Percentiles rank a stretch among this genome's conserved stretches.
Evolutionary conservation across 495 filamentous ascomycete genomes (phyloP).

Genomic region (Beverwykella pulmonaria): DNA sequence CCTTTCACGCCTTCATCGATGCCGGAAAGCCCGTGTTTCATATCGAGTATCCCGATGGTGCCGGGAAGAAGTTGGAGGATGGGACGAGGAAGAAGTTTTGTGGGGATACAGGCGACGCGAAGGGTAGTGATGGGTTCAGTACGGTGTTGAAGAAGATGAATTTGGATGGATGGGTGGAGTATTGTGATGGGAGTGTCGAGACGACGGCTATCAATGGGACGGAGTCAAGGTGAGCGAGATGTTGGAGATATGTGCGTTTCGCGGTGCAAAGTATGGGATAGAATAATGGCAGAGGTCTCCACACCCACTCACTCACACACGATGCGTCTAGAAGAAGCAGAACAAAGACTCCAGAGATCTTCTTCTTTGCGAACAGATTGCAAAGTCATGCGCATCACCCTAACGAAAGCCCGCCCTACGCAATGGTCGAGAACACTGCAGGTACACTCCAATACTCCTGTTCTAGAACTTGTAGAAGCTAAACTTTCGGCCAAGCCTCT

Average conservation of each 20-base stretch:
- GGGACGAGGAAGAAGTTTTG: conserved; percentile 49
- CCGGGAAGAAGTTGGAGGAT: conserved; percentile 47
- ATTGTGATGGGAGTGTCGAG: conserved; percentile 32
- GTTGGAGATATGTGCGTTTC: background rate
- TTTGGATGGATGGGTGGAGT: conserved; percentile 61
- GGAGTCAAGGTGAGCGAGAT: background rate
- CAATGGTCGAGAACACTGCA: background rate
- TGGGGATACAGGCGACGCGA: conserved; percentile 45
- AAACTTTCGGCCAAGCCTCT: conserved; percentile 6
- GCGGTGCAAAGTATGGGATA: too few species aligned
- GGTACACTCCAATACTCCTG: background rate
- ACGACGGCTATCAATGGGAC: conserved; percentile 31
- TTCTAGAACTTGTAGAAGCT: background rate
- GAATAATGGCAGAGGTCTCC: background rate
- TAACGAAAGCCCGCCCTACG: background rate
- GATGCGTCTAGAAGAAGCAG: too few species aligned
- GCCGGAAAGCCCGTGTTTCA: conserved; percentile 71
- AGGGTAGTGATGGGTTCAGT: conserved; percentile 54
- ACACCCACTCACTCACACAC: background rate
- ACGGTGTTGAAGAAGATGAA: conserved; percentile 68
- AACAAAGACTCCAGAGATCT: background rate
- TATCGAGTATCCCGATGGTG: conserved; percentile 61
- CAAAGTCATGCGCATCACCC: background rate
- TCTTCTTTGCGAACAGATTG: background rate
- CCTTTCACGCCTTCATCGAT: conserved; percentile 58